Evolutionary conservation across 306 rosid species (phyloP), one percentile per base, ranked within the genome.

Genomic region (Myrica gale): DNA sequence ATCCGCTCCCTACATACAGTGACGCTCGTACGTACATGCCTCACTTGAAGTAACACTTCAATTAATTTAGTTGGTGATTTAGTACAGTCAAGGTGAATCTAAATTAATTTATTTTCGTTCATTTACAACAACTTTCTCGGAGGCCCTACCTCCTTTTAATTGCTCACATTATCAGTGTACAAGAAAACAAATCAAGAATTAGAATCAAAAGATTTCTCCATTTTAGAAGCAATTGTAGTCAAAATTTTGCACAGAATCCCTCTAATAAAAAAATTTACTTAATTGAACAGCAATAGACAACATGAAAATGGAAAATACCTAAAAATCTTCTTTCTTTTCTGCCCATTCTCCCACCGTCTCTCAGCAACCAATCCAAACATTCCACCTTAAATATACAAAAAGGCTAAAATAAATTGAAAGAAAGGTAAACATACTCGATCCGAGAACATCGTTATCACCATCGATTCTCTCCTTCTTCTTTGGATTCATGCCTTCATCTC

Each of bases 1-100:
- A 90, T 81, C 69, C 89, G 90, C 79, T 89, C 98, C 91, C 99
- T 96, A 73, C 45, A 39, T 41, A 67, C 77, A 84, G 11, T 51
- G 72, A 72, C 8, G 32, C 26, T 43, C 13, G 21, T 15, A n/a
- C 7, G 11, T 16, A 71, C 23, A 70, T 11, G 10, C 53, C 21
- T 46, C 10, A 16, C 55, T 13, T 50, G 23, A 17, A 69, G 13
- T 55, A 26, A 68, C 37, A 69, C 19, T 69, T 9, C 8, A 57
- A 46, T 8, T 6, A 32, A 4, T 32, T 32, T 32, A 32, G 3
- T 32, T 32, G 0, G 37, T 32, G 3, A 32, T 32, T 32, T 32
- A 57, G 63, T 9, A 11, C 9, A 21, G 63, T 21, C 13, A 57
- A 20, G 21, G 37, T 19, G 21, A 57, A 57, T 57, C 21, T 57